phyloP scores from a whole-genome alignment of 2,329 filamentous ascomycete species.

The Aspergillus ochraceoroseus region DNA sequence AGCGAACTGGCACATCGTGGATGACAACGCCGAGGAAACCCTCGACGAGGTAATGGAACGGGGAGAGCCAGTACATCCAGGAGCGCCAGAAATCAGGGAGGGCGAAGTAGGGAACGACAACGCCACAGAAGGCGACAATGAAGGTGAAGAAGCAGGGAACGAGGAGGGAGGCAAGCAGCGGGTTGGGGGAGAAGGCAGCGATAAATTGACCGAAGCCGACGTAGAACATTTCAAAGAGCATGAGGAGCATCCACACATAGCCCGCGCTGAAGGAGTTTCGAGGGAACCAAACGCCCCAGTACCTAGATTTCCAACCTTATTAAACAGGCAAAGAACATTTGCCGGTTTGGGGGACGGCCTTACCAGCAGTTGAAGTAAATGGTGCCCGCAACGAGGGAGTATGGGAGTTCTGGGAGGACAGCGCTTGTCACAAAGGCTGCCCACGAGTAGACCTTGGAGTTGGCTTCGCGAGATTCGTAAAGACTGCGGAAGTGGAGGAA shows the following conservation, averaged over 20 bases:
- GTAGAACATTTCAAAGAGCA: conserved; percentile 64
- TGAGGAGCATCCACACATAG: conserved; percentile 59
- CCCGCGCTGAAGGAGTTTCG: conserved; percentile 55
- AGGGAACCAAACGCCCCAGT: conserved; percentile 52
- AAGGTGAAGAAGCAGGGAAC: conserved; percentile 67
- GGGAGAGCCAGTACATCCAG: conserved; percentile 64
- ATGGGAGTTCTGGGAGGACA: conserved; percentile 66
- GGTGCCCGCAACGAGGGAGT: conserved; percentile 60
- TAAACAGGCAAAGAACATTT: background rate
- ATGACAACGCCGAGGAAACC: conserved; percentile 55
- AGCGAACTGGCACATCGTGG: conserved; percentile 53
- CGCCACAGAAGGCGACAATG: conserved; percentile 67
- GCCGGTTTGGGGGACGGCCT: conserved; percentile 3
- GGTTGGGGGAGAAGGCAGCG: conserved; percentile 62
- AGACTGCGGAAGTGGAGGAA: conserved; percentile 63
- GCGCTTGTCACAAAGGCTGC: conserved; percentile 62
- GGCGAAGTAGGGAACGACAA: conserved; percentile 62
- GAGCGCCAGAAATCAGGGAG: conserved; percentile 62
- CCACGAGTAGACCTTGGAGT: conserved; percentile 78
- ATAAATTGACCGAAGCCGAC: conserved; percentile 63
- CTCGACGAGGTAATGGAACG: conserved; percentile 63
- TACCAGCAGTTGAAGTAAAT: conserved; percentile 64
- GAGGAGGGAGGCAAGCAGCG: conserved; percentile 60
- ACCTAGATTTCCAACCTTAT: conserved; percentile 42
- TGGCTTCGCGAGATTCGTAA: conserved; percentile 67